phyloP scores from a whole-genome alignment of 2,329 filamentous ascomycete species.

The Ophiostoma quercus region DNA sequence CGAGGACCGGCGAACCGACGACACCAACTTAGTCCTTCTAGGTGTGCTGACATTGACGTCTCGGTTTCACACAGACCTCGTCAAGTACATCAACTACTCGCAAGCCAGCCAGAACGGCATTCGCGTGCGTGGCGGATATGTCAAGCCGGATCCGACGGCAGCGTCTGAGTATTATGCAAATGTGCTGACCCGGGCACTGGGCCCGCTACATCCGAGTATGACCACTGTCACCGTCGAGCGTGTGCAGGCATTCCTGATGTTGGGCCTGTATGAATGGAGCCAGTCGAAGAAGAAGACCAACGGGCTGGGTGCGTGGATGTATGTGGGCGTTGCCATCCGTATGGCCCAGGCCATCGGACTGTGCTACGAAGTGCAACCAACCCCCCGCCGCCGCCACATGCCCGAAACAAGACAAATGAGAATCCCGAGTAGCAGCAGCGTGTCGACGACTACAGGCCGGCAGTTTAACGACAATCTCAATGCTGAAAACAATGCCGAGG shows the following conservation, averaged over 20 bases:
- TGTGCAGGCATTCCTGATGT: constrained; percentile 64
- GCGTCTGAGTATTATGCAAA: constrained; percentile 62
- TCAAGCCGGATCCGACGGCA: constrained; percentile 45
- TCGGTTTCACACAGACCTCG: constrained; percentile 59
- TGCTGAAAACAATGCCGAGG: constrained; percentile 27
- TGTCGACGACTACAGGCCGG: neutral
- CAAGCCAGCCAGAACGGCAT: constrained; percentile 32
- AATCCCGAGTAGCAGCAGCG: neutral
- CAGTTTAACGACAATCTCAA: neutral
- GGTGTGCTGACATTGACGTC: constrained; percentile 65
- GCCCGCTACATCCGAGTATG: constrained; percentile 44
- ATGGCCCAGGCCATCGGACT: constrained; percentile 59
- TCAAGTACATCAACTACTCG: constrained; percentile 47
- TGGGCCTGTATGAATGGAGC: constrained; percentile 67
- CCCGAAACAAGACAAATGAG: neutral
- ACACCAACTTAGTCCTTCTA: constrained; percentile 54
- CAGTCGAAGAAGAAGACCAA: constrained; percentile 47
- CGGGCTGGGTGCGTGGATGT: constrained; percentile 60
- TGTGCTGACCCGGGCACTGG: constrained; percentile 50
- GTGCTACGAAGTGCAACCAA: constrained; percentile 48
- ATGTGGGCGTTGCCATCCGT: constrained; percentile 58
- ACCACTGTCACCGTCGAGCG: constrained; percentile 54
- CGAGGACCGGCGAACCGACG: constrained; percentile 30
- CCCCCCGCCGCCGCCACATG: neutral
- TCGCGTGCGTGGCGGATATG: constrained; percentile 33